These are phyloP conservation scores for Brassica incana DNA, from an alignment of 345 rosid species.

Conservation along the genomic window DNA sequence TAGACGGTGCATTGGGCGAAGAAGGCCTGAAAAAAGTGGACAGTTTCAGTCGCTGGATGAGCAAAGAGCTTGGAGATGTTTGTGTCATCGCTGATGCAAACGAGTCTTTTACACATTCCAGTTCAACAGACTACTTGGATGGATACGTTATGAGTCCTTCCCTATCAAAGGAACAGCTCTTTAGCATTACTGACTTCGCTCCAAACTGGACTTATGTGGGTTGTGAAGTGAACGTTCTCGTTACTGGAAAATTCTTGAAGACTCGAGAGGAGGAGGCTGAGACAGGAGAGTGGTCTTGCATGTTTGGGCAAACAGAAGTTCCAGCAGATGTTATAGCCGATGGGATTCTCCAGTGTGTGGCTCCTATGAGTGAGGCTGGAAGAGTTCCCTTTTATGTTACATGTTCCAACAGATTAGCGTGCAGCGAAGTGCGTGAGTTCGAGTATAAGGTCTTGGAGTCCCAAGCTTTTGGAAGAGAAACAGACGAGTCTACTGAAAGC, in stretches of 20 bases:
- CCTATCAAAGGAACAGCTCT: conserved; percentile 80
- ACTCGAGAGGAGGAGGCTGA: conserved; percentile 22
- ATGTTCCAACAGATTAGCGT: conserved; percentile 87
- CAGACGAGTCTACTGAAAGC: conserved; percentile 39
- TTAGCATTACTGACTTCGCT: conserved; percentile 75
- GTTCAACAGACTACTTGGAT: conserved; percentile 66
- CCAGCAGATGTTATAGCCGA: conserved; percentile 77
- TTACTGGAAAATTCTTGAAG: conserved; percentile 76
- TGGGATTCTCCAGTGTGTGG: conserved; percentile 73
- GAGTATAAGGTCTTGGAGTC: conserved; percentile 53
- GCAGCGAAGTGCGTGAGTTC: conserved; percentile 96
- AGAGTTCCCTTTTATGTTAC: conserved; percentile 89
- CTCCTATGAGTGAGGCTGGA: conserved; percentile 69
- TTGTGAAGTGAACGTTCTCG: conserved; percentile 67
- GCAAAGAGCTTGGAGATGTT: conserved; percentile 87
- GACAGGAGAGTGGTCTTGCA: conserved; percentile 75
- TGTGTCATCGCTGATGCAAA: conserved; percentile 74
- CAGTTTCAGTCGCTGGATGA: conserved; percentile 94
- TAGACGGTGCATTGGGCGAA: conserved; percentile 50
- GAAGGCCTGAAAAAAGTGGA: conserved; percentile 84
- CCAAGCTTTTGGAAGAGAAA: conserved; percentile 37
- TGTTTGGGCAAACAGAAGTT: conserved; percentile 98
- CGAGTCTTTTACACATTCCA: conserved; percentile 56
- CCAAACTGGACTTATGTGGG: conserved; percentile 81
- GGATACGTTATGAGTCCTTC: conserved; percentile 64